These are phyloP conservation scores for Chamaecyparis obtusa DNA, from an alignment of 75 land plant species.

Conservation along the genomic window DNA sequence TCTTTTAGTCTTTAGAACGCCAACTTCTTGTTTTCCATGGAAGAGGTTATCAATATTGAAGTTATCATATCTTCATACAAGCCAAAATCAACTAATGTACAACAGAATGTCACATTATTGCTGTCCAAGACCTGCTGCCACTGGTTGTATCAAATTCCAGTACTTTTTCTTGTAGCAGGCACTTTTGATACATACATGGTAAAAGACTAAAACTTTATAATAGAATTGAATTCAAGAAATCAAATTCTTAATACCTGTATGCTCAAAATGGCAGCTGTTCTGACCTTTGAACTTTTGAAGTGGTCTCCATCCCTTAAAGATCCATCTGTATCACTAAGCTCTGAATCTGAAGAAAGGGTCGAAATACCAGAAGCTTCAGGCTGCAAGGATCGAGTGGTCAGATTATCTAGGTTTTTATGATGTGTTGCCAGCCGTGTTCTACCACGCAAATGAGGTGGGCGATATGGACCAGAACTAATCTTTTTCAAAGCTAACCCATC, in stretches of 20 bases:
- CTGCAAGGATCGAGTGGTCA: constrained; percentile 13
- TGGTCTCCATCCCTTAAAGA: constrained; percentile 36
- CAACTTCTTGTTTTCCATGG: too few relatives aligned
- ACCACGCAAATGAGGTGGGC: constrained; percentile 86
- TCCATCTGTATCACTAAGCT: constrained; percentile 92
- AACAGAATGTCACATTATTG: too few relatives aligned
- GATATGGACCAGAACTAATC: constrained; percentile 51
- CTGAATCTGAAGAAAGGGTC: constrained; percentile 82
- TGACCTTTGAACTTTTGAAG: constrained; percentile 62
- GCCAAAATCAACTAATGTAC: too few relatives aligned
- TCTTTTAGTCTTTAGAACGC: too few relatives aligned
- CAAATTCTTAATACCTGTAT: constrained; percentile 56
- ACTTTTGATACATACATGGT: background rate
- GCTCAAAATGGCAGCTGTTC: constrained; percentile 70
- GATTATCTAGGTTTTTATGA: constrained; percentile 10
- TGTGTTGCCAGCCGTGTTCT: constrained; percentile 11
- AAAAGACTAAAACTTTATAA: background rate
- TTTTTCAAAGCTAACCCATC: constrained; percentile 23
- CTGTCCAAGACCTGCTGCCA: too few relatives aligned
- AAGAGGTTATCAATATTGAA: too few relatives aligned
- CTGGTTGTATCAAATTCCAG: too few relatives aligned
- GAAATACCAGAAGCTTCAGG: constrained; percentile 7
- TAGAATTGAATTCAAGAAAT: background rate
- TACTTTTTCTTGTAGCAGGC: too few relatives aligned
- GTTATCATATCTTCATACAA: too few relatives aligned